These are phyloP conservation scores for Austroboletus sp. DNA, from an alignment of 1,284 basidiomycete genomes.

Conservation along the genomic window DNA sequence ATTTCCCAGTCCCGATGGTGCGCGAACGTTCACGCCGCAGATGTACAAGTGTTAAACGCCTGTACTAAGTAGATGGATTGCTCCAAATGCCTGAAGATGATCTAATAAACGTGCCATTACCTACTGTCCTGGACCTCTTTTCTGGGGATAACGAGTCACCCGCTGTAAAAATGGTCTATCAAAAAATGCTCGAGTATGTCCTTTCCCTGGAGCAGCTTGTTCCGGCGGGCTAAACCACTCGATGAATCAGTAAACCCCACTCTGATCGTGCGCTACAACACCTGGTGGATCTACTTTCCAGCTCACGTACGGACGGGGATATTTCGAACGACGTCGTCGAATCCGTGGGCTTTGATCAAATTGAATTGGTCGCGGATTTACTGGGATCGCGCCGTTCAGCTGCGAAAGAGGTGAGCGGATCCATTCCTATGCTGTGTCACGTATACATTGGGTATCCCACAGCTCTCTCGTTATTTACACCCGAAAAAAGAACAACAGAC, in stretches of 20 bases:
- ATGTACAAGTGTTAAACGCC: constrained; percentile 6
- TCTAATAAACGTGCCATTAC: constrained; percentile 13
- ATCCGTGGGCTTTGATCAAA: constrained; percentile 79
- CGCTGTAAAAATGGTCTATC: constrained; percentile 5
- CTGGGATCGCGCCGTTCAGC: constrained; percentile 42
- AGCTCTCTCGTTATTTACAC: constrained; percentile 18
- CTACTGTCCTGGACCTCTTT: constrained; percentile 31
- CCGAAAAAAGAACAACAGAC: neutral
- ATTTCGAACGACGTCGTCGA: constrained; percentile 77
- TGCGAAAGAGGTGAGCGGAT: constrained; percentile 37
- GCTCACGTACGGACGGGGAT: constrained; percentile 48
- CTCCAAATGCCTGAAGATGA: constrained; percentile 12
- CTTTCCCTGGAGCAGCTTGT: neutral
- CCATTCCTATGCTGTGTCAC: neutral
- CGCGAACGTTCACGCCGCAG: neutral
- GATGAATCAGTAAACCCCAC: constrained; percentile 14
- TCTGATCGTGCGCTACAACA: constrained; percentile 9
- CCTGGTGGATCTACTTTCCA: constrained; percentile 21
- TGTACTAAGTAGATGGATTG: constrained; percentile 14
- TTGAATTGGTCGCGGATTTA: constrained; percentile 62
- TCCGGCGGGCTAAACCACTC: constrained; percentile 2
- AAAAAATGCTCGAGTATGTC: constrained; percentile 20
- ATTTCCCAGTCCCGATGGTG: constrained; percentile 15
- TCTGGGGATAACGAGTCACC: neutral
- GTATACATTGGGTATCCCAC: neutral